phyloP scores from a whole-genome alignment of 2,329 filamentous ascomycete species.

The Davidsoniella neocaledoniae region DNA sequence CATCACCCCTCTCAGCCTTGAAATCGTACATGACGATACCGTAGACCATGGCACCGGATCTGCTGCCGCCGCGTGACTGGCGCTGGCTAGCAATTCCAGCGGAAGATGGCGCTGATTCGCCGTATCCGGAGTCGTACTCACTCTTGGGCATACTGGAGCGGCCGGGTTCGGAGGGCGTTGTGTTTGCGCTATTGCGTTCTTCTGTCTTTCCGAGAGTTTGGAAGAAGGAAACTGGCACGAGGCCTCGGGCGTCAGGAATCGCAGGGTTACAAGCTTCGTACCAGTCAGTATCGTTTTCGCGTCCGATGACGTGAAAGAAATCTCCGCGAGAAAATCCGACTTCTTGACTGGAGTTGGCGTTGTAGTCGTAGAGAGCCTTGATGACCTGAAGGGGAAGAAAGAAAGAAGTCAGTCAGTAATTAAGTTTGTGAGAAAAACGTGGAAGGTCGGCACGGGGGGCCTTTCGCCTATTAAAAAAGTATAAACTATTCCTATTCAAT shows the following conservation, averaged over 20 bases:
- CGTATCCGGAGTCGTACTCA: constrained; percentile 85
- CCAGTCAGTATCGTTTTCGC: constrained; percentile 90
- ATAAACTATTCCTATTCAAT: neutral
- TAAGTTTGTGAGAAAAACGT: constrained; percentile 1
- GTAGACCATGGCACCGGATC: constrained; percentile 68
- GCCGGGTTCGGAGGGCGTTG: constrained; percentile 41
- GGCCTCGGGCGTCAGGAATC: constrained; percentile 67
- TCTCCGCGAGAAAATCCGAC: constrained; percentile 87
- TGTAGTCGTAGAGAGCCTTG: constrained; percentile 87
- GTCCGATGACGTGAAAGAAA: constrained; percentile 94
- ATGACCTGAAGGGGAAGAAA: constrained; percentile 51
- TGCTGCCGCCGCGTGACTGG: constrained; percentile 30
- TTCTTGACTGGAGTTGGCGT: constrained; percentile 59
- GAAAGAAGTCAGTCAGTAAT: constrained; percentile 8
- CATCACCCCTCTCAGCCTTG: constrained; percentile 83
- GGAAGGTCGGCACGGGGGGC: neutral
- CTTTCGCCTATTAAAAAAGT: constrained; percentile 4
- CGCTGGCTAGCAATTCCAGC: constrained; percentile 22
- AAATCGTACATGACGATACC: constrained; percentile 97
- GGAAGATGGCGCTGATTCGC: constrained; percentile 28
- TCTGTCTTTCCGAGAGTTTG: constrained; percentile 84
- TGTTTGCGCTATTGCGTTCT: constrained; percentile 50
- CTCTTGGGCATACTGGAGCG: constrained; percentile 26
- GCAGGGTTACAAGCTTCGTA: constrained; percentile 96
- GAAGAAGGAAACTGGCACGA: constrained; percentile 90